Evolutionary conservation across 2,329 filamentous ascomycete species (phyloP).

Genomic region (Gliomastix tumulicola): DNA sequence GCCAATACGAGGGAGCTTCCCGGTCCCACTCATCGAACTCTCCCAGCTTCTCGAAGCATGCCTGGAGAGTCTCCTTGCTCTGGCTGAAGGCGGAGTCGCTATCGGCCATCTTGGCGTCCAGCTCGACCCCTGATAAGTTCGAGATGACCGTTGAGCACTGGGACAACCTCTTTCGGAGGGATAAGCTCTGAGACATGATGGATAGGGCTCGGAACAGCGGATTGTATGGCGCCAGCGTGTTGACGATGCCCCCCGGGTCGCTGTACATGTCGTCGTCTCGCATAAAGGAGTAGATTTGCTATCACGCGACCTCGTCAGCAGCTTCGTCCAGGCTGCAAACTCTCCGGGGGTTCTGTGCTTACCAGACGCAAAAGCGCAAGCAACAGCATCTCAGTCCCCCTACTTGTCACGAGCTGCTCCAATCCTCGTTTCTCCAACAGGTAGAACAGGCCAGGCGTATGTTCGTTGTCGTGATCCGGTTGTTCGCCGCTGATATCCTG

Average conservation of each 20-base stretch:
- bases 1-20: conserved; percentile 21
- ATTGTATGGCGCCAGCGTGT: conserved; percentile 17
- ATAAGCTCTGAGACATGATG: conserved; percentile 19
- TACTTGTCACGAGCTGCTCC: conserved; percentile 18
- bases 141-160: conserved; percentile 1
- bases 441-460: conserved; percentile 22
- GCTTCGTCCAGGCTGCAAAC: not conserved
- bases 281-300: conserved; percentile 25
- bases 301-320: not conserved
- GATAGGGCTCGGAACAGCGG: conserved; percentile 19
- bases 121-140: not conserved
- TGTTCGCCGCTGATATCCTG: conserved; percentile 23
- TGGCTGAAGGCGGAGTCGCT: not conserved
- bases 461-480: conserved; percentile 17
- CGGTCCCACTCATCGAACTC: conserved; percentile 18
- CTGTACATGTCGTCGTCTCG: conserved; percentile 19
- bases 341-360: conserved; percentile 9
- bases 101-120: not conserved
- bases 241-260: conserved; percentile 19
- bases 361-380: conserved; percentile 20
- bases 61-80: not conserved
- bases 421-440: conserved; percentile 20
- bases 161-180: conserved; percentile 7
- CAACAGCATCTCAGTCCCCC: conserved; percentile 20
- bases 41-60: conserved; percentile 19